phyloP scores from a whole-genome alignment of 176 grass and related monocot species.

The Tillandsia fasciculata region DNA sequence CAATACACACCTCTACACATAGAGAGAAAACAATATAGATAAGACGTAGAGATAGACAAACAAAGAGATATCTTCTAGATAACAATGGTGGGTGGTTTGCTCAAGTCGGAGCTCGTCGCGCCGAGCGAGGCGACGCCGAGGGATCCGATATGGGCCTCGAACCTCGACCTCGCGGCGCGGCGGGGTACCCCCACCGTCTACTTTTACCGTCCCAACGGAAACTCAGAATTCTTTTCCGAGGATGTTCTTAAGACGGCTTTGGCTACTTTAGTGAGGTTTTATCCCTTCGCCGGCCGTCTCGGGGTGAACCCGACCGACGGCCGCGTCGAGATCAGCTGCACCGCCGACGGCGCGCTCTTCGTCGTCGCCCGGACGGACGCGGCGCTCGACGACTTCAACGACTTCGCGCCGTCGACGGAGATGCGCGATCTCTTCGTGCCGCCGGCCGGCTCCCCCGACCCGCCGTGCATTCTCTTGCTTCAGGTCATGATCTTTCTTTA shows the following conservation, averaged over 20 bases:
- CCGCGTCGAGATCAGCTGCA: slow-evolving; percentile 40
- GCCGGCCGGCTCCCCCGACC: neutral
- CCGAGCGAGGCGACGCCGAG: slow-evolving; percentile 38
- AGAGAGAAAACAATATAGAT: too few species aligned
- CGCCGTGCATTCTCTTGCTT: slow-evolving; percentile 26
- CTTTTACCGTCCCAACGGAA: slow-evolving; percentile 28
- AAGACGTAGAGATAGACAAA: too few species aligned
- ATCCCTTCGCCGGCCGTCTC: slow-evolving; percentile 53
- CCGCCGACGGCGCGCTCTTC: slow-evolving; percentile 37
- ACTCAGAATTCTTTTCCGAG: slow-evolving; percentile 30
- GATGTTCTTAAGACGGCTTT: slow-evolving; percentile 30
- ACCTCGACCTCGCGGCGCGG: slow-evolving; percentile 47
- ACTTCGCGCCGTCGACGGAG: slow-evolving; percentile 21
- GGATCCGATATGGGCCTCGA: slow-evolving; percentile 46
- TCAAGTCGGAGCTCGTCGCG: slow-evolving; percentile 36
- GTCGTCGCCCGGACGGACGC: slow-evolving; percentile 25
- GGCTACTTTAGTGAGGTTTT: slow-evolving; percentile 36
- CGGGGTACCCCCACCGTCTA: slow-evolving; percentile 43
- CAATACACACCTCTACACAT: too few species aligned
- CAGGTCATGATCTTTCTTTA: too few species aligned
- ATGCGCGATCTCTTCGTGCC: slow-evolving; percentile 41
- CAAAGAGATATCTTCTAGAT: too few species aligned
- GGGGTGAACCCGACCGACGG: neutral
- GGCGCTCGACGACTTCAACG: slow-evolving; percentile 28
- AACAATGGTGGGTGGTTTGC: slow-evolving; percentile 20